These are phyloP conservation scores for Linnemannia zychae DNA, from an alignment of 192 early-diverging fungal genomes.

Conservation along the genomic window DNA sequence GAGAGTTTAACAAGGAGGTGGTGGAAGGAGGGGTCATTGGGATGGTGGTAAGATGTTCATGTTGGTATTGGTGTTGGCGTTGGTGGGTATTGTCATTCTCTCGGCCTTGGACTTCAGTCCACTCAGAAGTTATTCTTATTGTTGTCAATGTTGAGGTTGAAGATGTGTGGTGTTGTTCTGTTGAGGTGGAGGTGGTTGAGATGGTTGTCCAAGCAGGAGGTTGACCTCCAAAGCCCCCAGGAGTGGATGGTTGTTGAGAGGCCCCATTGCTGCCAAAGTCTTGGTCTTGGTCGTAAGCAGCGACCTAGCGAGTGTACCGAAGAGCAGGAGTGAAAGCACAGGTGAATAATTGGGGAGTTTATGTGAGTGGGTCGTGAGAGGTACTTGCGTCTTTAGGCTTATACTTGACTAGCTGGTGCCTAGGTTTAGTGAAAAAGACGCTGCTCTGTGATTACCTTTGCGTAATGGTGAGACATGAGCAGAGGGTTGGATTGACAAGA, in stretches of 20 bases:
- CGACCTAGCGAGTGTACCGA: not conserved
- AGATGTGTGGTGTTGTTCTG: not conserved
- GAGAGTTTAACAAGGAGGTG: not conserved
- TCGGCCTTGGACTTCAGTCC: constrained; percentile 1
- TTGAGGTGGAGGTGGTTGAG: not conserved
- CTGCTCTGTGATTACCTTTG: constrained; percentile 12
- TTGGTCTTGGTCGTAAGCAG: constrained; percentile 9
- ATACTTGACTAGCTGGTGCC: no score
- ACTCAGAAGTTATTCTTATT: constrained; percentile 1
- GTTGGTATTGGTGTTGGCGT: not conserved
- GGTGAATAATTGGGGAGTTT: not conserved
- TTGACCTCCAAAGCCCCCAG: not conserved
- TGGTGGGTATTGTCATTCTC: not conserved
- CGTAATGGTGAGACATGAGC: constrained; percentile 33
- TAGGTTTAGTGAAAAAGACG: no score
- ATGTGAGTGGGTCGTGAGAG: no score
- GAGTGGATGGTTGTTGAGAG: not conserved
- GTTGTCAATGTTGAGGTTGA: not conserved
- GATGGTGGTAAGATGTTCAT: not conserved
- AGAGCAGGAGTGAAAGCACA: not conserved
- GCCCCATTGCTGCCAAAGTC: not conserved
- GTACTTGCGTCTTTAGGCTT: no score
- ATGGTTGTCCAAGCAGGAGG: not conserved
- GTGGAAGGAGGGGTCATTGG: not conserved
- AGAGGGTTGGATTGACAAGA: not conserved